Evolutionary conservation across 23 red algal genomes (phyloP).

Genomic region (Gracilariopsis chorda): DNA sequence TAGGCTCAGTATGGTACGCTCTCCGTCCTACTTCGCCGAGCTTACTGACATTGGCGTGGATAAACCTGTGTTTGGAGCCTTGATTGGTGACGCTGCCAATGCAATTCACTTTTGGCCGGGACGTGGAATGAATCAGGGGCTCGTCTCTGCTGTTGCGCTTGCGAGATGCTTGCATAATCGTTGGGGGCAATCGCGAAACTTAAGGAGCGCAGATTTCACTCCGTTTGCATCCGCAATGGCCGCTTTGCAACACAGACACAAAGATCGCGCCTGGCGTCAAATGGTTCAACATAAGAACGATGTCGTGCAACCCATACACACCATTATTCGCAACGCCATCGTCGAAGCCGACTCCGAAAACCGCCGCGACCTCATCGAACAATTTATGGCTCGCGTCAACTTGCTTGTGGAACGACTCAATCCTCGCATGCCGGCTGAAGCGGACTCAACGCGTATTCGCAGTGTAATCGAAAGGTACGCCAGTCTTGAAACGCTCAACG

Average conservation of each 20-base stretch:
- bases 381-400: not conserved
- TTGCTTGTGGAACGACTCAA: not conserved
- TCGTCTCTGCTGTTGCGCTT: not conserved
- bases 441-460: not conserved
- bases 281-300: constrained; percentile 3
- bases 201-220: constrained; percentile 9
- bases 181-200: not conserved
- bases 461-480: not conserved
- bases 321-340: not conserved
- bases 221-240: constrained; percentile 1
- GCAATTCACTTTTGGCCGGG: constrained; percentile 40
- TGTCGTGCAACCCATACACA: not conserved
- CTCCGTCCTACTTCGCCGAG: not conserved
- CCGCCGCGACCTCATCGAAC: not conserved
- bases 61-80: not conserved
- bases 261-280: constrained; percentile 21
- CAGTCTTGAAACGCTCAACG: not conserved
- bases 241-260: constrained; percentile 4
- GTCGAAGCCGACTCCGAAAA: not conserved
- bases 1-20: not conserved
- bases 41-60: not conserved
- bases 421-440: not conserved
- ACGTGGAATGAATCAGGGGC: constrained; percentile 10
- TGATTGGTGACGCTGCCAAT: constrained; percentile 26
- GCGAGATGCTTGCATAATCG: constrained; percentile 14